Base-by-base conservation (phyloP, 1,284 basidiomycete genomes). In the Marasmius sp. region DNA sequence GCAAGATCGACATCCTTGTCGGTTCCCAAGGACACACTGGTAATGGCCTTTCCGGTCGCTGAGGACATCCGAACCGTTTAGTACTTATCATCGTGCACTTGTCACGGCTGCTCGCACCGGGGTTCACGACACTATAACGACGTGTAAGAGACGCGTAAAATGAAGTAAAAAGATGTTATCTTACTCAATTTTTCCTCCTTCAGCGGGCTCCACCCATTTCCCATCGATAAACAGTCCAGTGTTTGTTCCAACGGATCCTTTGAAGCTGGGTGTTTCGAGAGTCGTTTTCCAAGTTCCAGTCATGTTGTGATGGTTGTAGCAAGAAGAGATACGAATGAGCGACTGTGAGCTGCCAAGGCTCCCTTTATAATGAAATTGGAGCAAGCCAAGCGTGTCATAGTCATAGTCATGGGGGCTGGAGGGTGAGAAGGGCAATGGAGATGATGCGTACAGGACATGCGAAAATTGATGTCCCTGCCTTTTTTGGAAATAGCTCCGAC, bases 151-250 rank as follows among this genome's bases (percentile, higher is more conserved):
- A 12, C 34, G 20, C n/a, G 2, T 12, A 36, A 45, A 20, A 41
- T 8, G 12, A 54, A 37, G 52, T 10, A 57, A 3, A 39, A 38
- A 55, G 43, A 34, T 22, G 49, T 5, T 6, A 20, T 65, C 70
- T 7, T n/a, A 71, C 70, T 72, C 70, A 37, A 72, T 63, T 27
- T 63, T 64, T 43, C 64, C 63, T 38, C 62, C 64, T n/a, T 71
- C 60, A 11, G 68, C 61, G 27, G 64, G 62, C 18, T 72, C 65
- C 14, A 69, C 61, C 52, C 67, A 64, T 49, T 72, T 53, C 34
- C 70, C 69, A n/a, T 73, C 64, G 58, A 71, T 71, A 50, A 68
- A 71, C 36, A 71, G 68, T 10, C 70, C 71, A n/a, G 69, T 54
- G 12, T 66, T 65, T 43, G 71, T 49, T 3, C 69, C 60, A 34